Evolutionary conservation across 2,329 filamentous ascomycete genomes (phyloP), one percentile per base, ranked within the genome.

Genomic region (Neonectria ditissima): DNA sequence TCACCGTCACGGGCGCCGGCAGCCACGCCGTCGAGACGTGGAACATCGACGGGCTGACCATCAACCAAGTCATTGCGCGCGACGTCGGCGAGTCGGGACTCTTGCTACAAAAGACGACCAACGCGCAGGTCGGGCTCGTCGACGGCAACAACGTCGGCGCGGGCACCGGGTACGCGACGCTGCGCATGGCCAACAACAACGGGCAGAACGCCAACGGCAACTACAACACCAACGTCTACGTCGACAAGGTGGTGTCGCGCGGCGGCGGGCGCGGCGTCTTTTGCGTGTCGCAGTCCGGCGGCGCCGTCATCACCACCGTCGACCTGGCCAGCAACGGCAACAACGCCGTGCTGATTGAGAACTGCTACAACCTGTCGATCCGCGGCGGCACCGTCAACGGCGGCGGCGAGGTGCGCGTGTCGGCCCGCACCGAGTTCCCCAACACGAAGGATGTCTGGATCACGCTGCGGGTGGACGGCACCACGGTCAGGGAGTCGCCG

Each of bases 11-110:
- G 0, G 85, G 86, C 3, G 84, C 85, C 8, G 77, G 82, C 6
- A 85, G 82, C 70, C 86, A 88, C 70, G 85, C 84, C 3, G 84
- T 88, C 34, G 86, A 88, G 75, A 86, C 83, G 0, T 88, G 85
- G 84, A 88, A 88, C 73, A 87, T 88, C 44, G 81, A 87, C 65
- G 82, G 83, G 11, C 79, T 88, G 2, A 78, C 73, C 1, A 84
- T 88, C 68, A 80, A 80, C 67, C 75, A 78, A 18, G 86, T 88
- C 44, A 82, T 87, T 37, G 86, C 85, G 1, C 77, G 78, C 9
- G 77, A 88, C 62, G 82, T 86, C 2, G 85, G 84, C 44, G 85
- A 88, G 74, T 86, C 77, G n/a, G 86, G 85, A 0, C 67, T 88
- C n/a, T 78, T 88, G 16, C 74, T 88, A 30, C 86, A 88, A 59